Conservation (phyloP, 495 filamentous ascomycete genomes). For the Alectoria sarmentosa region DNA sequence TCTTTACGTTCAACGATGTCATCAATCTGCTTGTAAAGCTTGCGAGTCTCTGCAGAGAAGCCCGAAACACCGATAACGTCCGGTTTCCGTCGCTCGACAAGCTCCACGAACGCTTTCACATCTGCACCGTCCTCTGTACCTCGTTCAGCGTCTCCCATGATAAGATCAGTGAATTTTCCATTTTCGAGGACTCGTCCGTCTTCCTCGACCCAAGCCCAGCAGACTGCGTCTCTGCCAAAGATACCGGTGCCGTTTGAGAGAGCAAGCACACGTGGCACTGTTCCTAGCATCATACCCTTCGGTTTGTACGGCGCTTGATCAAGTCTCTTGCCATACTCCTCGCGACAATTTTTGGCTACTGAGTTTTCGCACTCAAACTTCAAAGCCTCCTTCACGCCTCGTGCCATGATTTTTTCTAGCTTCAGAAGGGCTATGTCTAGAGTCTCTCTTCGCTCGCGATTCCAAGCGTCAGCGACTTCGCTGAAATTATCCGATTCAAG, state of each 20-base stretch:
- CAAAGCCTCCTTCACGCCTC: slow-evolving; percentile 87
- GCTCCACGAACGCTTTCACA: slow-evolving; percentile 60
- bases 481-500: slow-evolving; percentile 92
- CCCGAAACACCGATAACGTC: slow-evolving; percentile 88
- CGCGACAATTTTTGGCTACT: slow-evolving; percentile 71
- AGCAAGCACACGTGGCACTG: slow-evolving; percentile 76
- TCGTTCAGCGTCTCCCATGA: slow-evolving; percentile 61
- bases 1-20: slow-evolving; percentile 66
- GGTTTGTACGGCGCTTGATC: slow-evolving; percentile 96
- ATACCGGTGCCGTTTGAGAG: slow-evolving; percentile 73
- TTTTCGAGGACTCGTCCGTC: slow-evolving; percentile 83
- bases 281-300: slow-evolving; percentile 85
- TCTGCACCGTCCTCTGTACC: slow-evolving; percentile 53
- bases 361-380: slow-evolving; percentile 87
- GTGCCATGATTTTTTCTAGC: slow-evolving; percentile 75
- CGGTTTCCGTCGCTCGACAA: slow-evolving; percentile 67
- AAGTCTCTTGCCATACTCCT: slow-evolving; percentile 76
- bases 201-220: slow-evolving; percentile 90
- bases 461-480: slow-evolving; percentile 93
- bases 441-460: slow-evolving; percentile 72
- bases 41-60: slow-evolving; percentile 82
- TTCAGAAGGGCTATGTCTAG: slow-evolving; percentile 74
- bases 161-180: slow-evolving; percentile 74
- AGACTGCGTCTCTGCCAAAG: slow-evolving; percentile 67
- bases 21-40: slow-evolving; percentile 70